Evolutionary conservation across 2,329 filamentous ascomycete species (phyloP).

Genomic region (Cryoendolithus antarcticus): DNA sequence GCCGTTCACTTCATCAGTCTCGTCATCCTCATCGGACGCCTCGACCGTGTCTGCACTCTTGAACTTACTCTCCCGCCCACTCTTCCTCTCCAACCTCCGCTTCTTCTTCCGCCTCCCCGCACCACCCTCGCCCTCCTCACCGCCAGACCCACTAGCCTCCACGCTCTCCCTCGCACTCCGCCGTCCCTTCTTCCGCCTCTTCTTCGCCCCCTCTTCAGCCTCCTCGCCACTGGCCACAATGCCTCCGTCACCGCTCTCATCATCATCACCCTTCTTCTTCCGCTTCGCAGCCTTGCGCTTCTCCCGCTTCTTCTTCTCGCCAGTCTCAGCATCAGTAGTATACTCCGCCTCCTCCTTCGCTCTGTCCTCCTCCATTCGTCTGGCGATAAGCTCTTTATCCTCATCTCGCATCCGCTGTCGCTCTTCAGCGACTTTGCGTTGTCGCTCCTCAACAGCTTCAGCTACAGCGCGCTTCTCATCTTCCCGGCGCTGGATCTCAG

Average conservation of each 20-base stretch:
- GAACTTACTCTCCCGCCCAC: conserved; percentile 47
- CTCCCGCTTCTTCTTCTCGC: conserved; percentile 69
- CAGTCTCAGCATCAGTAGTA: conserved; percentile 71
- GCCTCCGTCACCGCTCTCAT: conserved; percentile 25
- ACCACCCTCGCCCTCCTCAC: conserved; percentile 43
- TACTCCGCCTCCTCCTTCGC: conserved; percentile 56
- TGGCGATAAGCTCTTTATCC: conserved; percentile 58
- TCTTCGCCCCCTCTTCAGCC: conserved; percentile 11
- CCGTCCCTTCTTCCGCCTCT: conserved; percentile 46
- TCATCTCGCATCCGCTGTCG: conserved; percentile 67
- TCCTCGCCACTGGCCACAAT: conserved; percentile 14
- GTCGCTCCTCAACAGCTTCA: conserved; percentile 58
- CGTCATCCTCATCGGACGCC: conserved; percentile 55
- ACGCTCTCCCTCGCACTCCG: conserved; percentile 41
- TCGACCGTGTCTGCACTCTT: conserved; percentile 79
- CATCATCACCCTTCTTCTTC: conserved; percentile 40
- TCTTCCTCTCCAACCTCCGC: conserved; percentile 46
- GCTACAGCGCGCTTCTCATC: conserved; percentile 58
- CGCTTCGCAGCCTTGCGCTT: conserved; percentile 39
- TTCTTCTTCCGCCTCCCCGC: conserved; percentile 48
- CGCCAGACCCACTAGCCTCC: conserved; percentile 14
- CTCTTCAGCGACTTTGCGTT: conserved; percentile 75
- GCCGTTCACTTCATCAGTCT: conserved; percentile 14
- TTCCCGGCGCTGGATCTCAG: conserved; percentile 65
- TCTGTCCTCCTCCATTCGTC: conserved; percentile 58